Base-by-base conservation (phyloP, 1,284 basidiomycete species). In the Heliocybe sulcata region DNA sequence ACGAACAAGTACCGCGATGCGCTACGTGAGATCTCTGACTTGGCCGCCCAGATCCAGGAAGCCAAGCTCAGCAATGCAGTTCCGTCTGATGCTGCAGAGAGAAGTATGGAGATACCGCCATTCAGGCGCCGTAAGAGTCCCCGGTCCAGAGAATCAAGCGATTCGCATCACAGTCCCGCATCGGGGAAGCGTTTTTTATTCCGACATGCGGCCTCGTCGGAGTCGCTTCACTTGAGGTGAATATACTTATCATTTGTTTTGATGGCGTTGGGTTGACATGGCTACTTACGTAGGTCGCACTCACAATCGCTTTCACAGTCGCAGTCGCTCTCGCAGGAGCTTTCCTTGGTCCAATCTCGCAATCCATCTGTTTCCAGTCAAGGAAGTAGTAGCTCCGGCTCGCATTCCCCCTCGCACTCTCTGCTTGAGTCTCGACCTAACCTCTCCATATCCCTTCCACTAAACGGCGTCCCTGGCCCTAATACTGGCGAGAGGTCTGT, bases 311-410 rank as follows among this genome's bases (percentile, higher is more conserved):
- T 88, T 63, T 87, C 85, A 75, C 87, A 89, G 73, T 92, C 90
- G 66, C 82, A 86, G 76, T 94, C 93, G 77, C 85, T 94, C 63
- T 94, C 93, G 74, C 93, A 94, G 91, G 92, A 96, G 82, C 84
- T 94, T 61, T 94, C 88, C 62, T 94, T 85, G 76, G 90, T 79
- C 77, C 88, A 85, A 67, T 92, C 85, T 74, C 88, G 87, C 80
- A 88, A 87, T 76, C 76, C 78, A 65, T 89, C 87, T 60, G 80
- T 79, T 60, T 88, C 85, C 61, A 87, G 84, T 68, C 79, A 84
- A 67, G 82, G 80, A 62, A 84, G 82, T 57, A 77, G 75, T 80
- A 82, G 80, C 61, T 81, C 82, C 12, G 53, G 72, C 54, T 69
- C 74, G 31, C 75, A 81, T 63, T 81, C 81, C 29, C 76, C 71